Evolutionary conservation across 805 yeast species (phyloP), one percentile per base, ranked within the genome.

Genomic region (Tetrapisispora iriomotensis): DNA sequence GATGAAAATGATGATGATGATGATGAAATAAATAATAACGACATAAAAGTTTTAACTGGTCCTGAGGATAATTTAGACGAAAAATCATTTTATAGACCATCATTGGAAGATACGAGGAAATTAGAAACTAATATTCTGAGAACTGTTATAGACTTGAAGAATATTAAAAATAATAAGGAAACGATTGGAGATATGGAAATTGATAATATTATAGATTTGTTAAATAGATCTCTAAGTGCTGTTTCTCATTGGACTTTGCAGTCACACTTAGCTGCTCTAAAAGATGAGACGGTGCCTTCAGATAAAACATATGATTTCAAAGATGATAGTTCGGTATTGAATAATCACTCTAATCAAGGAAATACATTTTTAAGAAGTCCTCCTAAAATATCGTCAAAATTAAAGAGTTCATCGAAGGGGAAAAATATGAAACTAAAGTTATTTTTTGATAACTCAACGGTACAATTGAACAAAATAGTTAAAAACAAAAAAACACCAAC

Each of bases 161-260:
- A 21, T 15, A 15, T 37, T 22, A n/a, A 27, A 29, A 24, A 40
- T 34, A 24, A 29, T 36, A 19, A 28, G 8, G 33, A 35, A 18
- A 31, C 20, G 10, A 27, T 12, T 17, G n/a, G 30, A 5, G 37
- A 27, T 1, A 33, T 34, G 6, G 51, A 51, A 18, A 31, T 44
- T 20, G 47, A 42, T 13, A 37, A 41, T n/a, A 39, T 58, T n/a
- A 41, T 56, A 1, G 41, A 45, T 23, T 43, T 58, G 8, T 42
- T 58, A 29, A 54, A 52, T 39, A 44, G 50, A 10, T 46, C 59
- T 6, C 36, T 58, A 36, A 49, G 52, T 15, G 49, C 61, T 6
- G 45, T 57, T 13, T 50, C 61, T 3, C 62, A 58, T 39, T 58
- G 59, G 58, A 49, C 57, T 19, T 39, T 58, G 17, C 62, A 58